A percentile compares a stretch with the other conserved stretches of the same genome.
phyloP scores from a whole-genome alignment of 2,329 filamentous ascomycete species.

The Colletotrichum limetticola region DNA sequence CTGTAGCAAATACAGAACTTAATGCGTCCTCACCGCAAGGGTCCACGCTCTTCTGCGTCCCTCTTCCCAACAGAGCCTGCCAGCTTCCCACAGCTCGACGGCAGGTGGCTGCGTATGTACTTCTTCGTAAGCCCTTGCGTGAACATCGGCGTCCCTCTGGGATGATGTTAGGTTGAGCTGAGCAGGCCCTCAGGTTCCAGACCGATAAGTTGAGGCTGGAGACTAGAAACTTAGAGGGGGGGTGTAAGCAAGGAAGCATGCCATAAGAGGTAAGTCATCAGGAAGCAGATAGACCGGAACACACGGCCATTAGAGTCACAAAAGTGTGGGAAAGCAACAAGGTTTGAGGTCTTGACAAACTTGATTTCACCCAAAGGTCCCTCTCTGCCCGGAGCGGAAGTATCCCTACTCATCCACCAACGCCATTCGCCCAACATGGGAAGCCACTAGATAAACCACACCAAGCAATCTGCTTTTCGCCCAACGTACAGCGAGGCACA shows the following conservation, averaged over 20 bases:
- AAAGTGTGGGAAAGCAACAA: background rate
- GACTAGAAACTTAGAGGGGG: too few relatives aligned
- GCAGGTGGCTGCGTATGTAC: background rate
- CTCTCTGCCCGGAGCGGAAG: background rate
- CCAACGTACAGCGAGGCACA: background rate
- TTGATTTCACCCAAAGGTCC: background rate
- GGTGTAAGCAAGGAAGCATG: too few relatives aligned
- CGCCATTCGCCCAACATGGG: slow-evolving; percentile 1
- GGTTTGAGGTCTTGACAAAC: background rate
- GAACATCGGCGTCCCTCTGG: background rate
- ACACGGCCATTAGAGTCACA: background rate
- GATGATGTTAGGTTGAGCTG: background rate
- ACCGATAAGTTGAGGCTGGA: background rate
- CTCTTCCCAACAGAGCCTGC: background rate
- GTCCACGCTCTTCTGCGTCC: too few relatives aligned
- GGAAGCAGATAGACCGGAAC: background rate
- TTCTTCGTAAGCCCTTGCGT: background rate
- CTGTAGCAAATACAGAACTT: background rate
- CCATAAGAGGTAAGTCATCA: background rate
- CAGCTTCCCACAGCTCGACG: background rate
- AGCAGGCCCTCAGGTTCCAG: background rate
- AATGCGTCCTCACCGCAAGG: background rate
- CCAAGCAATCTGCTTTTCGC: background rate
- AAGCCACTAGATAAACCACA: background rate
- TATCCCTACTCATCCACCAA: background rate